Evolutionary conservation across 1,284 basidiomycete genomes (phyloP).

Genomic region (Paramarasmius palmivorus): DNA sequence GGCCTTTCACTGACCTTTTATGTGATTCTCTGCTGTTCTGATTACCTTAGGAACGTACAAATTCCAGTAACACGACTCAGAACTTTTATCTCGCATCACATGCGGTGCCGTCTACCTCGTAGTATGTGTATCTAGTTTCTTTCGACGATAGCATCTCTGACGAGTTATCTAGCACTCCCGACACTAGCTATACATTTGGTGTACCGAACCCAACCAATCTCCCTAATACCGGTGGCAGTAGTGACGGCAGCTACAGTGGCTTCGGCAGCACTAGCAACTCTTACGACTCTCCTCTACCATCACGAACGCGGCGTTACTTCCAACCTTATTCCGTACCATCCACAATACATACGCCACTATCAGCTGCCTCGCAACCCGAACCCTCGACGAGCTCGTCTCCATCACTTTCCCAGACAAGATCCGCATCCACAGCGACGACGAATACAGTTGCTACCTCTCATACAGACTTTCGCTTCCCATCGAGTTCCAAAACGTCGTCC

Average conservation of each 20-base stretch:
- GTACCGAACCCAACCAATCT: conserved; percentile 3
- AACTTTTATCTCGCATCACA: not conserved
- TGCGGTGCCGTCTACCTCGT: not conserved
- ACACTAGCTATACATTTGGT: conserved; percentile 5
- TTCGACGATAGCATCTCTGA: not conserved
- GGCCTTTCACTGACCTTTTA: not conserved
- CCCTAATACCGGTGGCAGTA: not conserved
- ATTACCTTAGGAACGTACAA: conserved; percentile 4
- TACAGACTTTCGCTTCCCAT: not conserved
- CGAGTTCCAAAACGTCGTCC: not conserved
- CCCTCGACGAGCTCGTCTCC: not conserved
- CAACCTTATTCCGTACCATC: conserved; percentile 1
- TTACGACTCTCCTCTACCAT: not conserved
- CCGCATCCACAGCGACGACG: not conserved
- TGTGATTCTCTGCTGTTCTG: not conserved
- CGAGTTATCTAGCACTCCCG: conserved; percentile 1
- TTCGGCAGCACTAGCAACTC: not conserved
- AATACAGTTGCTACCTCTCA: not conserved
- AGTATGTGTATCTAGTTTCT: not conserved
- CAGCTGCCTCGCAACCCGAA: not conserved
- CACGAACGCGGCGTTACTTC: not conserved
- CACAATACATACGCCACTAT: not conserved
- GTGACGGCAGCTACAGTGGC: not conserved
- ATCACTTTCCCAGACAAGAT: not conserved
- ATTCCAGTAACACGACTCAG: not conserved